A percentile compares a stretch with the other conserved stretches of the same genome.
Conservation (phyloP, 2,329 filamentous ascomycete species). For the Colletotrichum theobromicola region DNA sequence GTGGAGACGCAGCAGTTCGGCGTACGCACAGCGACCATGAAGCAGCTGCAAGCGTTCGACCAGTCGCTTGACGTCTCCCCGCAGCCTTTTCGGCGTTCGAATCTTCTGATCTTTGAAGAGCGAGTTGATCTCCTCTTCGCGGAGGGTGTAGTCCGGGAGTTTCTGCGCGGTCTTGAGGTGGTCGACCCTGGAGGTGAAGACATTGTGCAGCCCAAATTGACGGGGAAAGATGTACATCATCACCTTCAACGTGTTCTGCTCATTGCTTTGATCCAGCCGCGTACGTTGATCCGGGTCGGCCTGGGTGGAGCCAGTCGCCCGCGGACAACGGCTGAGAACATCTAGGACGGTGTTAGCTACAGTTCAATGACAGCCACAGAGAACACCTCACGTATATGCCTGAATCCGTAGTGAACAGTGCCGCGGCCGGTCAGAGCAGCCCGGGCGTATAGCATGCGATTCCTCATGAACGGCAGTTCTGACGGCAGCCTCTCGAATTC, state of each 20-base stretch:
- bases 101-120: constrained; percentile 35
- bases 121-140: constrained; percentile 78
- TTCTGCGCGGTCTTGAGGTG: constrained; percentile 69
- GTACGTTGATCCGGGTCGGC: background rate
- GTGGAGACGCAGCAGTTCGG: constrained; percentile 78
- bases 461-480: constrained; percentile 78
- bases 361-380: too few species aligned
- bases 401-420: constrained; percentile 74
- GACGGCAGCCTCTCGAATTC: constrained; percentile 41
- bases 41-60: constrained; percentile 72
- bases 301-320: background rate
- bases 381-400: constrained; percentile 75
- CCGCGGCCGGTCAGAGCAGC: constrained; percentile 73
- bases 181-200: constrained; percentile 78
- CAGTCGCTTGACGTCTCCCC: constrained; percentile 64
- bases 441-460: constrained; percentile 84
- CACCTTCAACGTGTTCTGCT: constrained; percentile 67
- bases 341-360: constrained; percentile 54
- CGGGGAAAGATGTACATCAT: constrained; percentile 94
- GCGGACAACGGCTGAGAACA: constrained; percentile 74
- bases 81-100: constrained; percentile 68
- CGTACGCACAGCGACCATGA: constrained; percentile 79
- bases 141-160: constrained; percentile 83
- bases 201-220: constrained; percentile 90
- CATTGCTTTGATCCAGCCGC: constrained; percentile 30